phyloP scores from a whole-genome alignment of 1,284 basidiomycete genomes.

The Malassezia slooffiae region DNA sequence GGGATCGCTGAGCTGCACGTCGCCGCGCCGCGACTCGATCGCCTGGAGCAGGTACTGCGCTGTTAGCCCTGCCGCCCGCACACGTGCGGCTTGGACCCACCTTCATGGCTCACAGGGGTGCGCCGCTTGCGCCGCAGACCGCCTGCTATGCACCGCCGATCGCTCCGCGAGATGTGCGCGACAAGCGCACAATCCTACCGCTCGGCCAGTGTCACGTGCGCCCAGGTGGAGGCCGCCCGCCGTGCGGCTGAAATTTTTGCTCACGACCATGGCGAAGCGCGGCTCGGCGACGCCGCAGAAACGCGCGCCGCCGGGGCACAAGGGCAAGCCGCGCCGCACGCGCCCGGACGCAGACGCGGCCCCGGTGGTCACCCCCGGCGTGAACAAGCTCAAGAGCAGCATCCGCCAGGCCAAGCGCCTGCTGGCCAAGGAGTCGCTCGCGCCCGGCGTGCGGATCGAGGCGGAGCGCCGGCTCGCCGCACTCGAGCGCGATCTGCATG shows the following conservation, averaged over 20 bases:
- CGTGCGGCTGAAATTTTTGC: background rate
- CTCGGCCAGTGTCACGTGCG: background rate
- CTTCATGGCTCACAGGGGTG: conserved; percentile 8
- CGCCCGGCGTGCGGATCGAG: conserved; percentile 13
- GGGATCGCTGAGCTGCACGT: conserved; percentile 30
- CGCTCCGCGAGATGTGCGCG: background rate
- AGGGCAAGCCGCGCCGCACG: background rate
- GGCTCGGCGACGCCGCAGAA: background rate
- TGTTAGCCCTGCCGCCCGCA: background rate
- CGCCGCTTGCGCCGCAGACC: too few species aligned
- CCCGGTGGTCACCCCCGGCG: background rate
- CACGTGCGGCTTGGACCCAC: too few species aligned
- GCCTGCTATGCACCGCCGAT: too few species aligned
- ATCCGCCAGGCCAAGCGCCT: conserved; percentile 12
- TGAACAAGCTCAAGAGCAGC: conserved; percentile 12
- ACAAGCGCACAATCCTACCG: background rate
- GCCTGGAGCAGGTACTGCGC: conserved; percentile 42
- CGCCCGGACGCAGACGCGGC: background rate
- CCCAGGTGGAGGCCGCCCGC: background rate
- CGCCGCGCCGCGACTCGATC: conserved; percentile 35
- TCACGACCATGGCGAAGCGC: background rate
- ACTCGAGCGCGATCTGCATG: conserved; percentile 10
- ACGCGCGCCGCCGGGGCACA: background rate
- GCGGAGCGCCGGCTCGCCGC: conserved; percentile 10
- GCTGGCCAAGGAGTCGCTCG: conserved; percentile 4